Percentiles rank a stretch among this genome's conserved stretches.
Conservation (phyloP, 2,329 filamentous ascomycete species). For the Biscogniauxia marginata region DNA sequence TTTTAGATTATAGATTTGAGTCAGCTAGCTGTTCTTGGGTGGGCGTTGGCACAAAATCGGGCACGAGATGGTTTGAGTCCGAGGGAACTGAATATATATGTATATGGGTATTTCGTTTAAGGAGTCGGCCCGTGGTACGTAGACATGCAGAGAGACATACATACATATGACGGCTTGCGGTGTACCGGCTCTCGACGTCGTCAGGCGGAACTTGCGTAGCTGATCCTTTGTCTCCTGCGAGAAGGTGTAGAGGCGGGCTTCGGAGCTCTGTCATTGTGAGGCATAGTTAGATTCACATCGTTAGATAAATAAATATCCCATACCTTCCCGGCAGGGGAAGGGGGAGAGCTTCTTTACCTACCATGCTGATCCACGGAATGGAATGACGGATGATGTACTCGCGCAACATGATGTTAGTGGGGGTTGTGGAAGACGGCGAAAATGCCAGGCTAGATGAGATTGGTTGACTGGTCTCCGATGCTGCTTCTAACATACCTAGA, state of each 20-base stretch:
- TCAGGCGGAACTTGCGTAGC: slow-evolving; percentile 90
- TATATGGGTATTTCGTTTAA: not conserved
- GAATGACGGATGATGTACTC: not conserved
- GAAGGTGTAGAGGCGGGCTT: slow-evolving; percentile 89
- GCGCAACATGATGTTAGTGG: not conserved
- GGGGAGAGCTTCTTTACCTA: not conserved
- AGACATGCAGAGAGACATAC: slow-evolving; percentile 39
- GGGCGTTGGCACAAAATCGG: not conserved
- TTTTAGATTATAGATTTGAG: not conserved
- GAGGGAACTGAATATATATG: not conserved
- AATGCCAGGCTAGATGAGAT: not conserved
- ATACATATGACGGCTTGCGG: slow-evolving; percentile 94
- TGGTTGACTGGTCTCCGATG: not conserved
- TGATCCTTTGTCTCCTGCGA: slow-evolving; percentile 85
- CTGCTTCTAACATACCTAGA: not conserved
- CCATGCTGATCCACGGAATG: not conserved
- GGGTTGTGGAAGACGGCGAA: not conserved
- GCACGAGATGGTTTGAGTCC: not conserved
- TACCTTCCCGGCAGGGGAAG: not conserved
- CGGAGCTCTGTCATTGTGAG: slow-evolving; percentile 55
- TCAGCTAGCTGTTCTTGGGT: not conserved
- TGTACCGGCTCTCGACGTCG: slow-evolving; percentile 78
- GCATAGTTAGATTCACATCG: too few relatives aligned
- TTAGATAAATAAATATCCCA: too few relatives aligned
- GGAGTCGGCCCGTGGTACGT: not conserved